These are phyloP conservation scores for Pythium folliculosum DNA, from an alignment of 352 stramenopile species.

Conservation along the genomic window DNA sequence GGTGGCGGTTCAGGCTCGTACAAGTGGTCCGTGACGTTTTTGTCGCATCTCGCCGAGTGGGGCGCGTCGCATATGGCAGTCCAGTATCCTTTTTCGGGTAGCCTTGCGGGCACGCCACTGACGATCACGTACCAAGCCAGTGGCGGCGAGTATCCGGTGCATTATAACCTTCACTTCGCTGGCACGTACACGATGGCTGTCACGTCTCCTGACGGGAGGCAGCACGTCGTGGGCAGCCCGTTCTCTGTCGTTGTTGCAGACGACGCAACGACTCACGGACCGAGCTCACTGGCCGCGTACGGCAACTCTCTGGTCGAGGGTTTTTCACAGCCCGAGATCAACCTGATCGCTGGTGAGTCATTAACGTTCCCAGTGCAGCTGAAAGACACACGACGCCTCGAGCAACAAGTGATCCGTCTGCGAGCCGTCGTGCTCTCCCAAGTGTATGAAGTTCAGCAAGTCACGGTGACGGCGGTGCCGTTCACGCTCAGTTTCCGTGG, in stretches of 20 bases:
- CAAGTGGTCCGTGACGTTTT: slow-evolving; percentile 92
- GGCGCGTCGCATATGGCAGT: slow-evolving; percentile 68
- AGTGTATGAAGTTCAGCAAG: slow-evolving; percentile 58
- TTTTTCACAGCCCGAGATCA: slow-evolving; percentile 52
- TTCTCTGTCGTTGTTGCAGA: slow-evolving; percentile 85
- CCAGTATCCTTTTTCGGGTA: slow-evolving; percentile 55
- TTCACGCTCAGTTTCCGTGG: slow-evolving; percentile 68
- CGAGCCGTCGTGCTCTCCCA: slow-evolving; percentile 52
- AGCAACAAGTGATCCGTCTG: slow-evolving; percentile 66
- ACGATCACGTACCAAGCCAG: slow-evolving; percentile 51
- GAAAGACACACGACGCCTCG: slow-evolving; percentile 81
- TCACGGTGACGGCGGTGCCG: slow-evolving; percentile 38
- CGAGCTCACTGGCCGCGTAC: slow-evolving; percentile 68
- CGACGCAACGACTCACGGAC: slow-evolving; percentile 59
- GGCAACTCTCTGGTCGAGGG: slow-evolving; percentile 77
- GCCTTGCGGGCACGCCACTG: slow-evolving; percentile 50
- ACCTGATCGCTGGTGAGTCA: slow-evolving; percentile 50
- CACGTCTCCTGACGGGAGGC: slow-evolving; percentile 59
- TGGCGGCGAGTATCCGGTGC: slow-evolving; percentile 88
- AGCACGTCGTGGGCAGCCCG: slow-evolving; percentile 88
- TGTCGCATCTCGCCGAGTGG: slow-evolving; percentile 85
- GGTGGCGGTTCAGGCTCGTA: slow-evolving; percentile 44
- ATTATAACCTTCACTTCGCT: slow-evolving; percentile 90
- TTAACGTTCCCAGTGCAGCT: slow-evolving; percentile 90
- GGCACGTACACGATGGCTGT: slow-evolving; percentile 91